Conservation (phyloP, 73 alveolate species). For the Effrenium voratum region DNA sequence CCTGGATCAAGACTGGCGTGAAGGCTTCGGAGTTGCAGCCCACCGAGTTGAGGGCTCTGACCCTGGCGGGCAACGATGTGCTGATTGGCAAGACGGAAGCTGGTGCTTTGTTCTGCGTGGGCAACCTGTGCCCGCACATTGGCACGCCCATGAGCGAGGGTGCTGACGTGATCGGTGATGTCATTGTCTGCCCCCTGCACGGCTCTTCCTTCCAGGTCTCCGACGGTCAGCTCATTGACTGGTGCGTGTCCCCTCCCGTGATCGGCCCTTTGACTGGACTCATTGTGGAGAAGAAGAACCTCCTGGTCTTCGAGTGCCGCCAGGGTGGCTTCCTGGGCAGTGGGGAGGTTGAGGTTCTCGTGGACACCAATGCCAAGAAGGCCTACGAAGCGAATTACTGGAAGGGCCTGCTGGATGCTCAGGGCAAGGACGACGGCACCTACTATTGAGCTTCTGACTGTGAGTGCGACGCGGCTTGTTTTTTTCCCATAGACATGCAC, state of each 20-base stretch:
- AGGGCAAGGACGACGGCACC: conserved; percentile 93
- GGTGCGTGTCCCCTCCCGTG: conserved; percentile 93
- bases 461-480: neutral
- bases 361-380: conserved; percentile 89
- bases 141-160: conserved; percentile 94
- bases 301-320: conserved; percentile 81
- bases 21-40: conserved; percentile 70
- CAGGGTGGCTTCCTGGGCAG: conserved; percentile 79
- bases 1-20: conserved; percentile 93
- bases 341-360: conserved; percentile 85
- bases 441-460: too few relatives aligned
- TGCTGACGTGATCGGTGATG: conserved; percentile 88
- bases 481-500: neutral
- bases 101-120: conserved; percentile 84
- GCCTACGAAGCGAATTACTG: conserved; percentile 77
- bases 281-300: conserved; percentile 90
- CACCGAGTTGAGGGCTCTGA: conserved; percentile 67
- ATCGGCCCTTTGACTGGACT: conserved; percentile 88
- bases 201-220: conserved; percentile 90
- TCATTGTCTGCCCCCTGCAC: conserved; percentile 89
- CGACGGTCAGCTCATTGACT: conserved; percentile 82
- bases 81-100: conserved; percentile 94
- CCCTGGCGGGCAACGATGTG: conserved; percentile 92
- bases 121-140: conserved; percentile 79
- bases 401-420: conserved; percentile 92